These are phyloP conservation scores for Dissoconium aciculare DNA, from an alignment of 2,329 filamentous ascomycete genomes.

Conservation along the genomic window DNA sequence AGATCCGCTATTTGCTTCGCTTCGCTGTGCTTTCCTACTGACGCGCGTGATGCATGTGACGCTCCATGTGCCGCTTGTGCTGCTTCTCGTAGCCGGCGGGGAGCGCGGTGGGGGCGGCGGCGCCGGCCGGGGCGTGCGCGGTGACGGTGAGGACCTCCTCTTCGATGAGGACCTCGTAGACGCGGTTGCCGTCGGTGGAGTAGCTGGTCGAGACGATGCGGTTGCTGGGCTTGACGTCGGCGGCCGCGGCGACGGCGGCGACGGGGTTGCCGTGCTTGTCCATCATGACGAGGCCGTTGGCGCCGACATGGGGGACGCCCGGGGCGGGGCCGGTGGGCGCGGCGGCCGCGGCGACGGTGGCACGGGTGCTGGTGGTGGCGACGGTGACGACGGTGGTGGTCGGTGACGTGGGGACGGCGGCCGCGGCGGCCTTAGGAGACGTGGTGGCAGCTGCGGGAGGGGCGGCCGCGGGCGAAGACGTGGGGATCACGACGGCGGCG, in stretches of 20 bases:
- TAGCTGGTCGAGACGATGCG: slow-evolving; percentile 27
- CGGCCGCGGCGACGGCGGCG: slow-evolving; percentile 17
- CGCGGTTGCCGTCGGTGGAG: slow-evolving; percentile 29
- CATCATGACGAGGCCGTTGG: no score
- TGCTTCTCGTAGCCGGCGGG: slow-evolving; percentile 16
- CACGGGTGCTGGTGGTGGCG: background rate
- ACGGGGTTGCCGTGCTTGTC: no score
- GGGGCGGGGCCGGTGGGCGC: no score
- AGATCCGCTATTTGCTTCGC: no score
- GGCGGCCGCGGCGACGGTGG: slow-evolving; percentile 12
- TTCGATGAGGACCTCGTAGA: slow-evolving; percentile 32
- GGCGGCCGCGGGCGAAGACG: slow-evolving; percentile 8
- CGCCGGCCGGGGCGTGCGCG: slow-evolving; percentile 18
- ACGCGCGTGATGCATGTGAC: slow-evolving; percentile 18
- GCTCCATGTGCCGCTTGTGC: slow-evolving; percentile 20
- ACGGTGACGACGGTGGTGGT: background rate
- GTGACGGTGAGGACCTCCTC: slow-evolving; percentile 31
- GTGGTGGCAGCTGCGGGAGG: slow-evolving; percentile 6
- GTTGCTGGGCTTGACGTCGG: slow-evolving; percentile 7
- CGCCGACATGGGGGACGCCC: no score
- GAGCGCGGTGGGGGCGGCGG: slow-evolving; percentile 16
- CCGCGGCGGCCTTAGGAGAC: background rate
- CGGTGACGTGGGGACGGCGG: background rate
- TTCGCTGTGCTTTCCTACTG: no score
- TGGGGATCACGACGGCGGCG: slow-evolving; percentile 9